phyloP scores from a whole-genome alignment of 108 stramenopile species.

The Cyclostephanos invisitatus region DNA sequence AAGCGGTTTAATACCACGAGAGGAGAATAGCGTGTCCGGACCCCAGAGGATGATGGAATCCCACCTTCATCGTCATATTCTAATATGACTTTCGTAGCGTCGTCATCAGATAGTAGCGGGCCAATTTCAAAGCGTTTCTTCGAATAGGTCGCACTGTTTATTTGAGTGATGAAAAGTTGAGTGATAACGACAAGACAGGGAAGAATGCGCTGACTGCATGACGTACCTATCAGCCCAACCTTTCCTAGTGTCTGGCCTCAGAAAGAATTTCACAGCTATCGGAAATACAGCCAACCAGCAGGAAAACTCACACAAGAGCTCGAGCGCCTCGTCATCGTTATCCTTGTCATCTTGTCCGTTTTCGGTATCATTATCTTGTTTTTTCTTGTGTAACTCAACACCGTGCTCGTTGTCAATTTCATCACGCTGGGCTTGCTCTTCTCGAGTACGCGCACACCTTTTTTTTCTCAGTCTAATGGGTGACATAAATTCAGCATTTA shows the following conservation, averaged over 20 bases:
- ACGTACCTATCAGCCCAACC: conserved; percentile 25
- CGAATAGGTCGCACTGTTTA: conserved; percentile 1
- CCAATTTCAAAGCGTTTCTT: conserved; percentile 38
- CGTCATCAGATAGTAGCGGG: conserved; percentile 35
- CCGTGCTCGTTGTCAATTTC: neutral
- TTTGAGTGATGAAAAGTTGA: neutral
- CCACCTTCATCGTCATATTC: conserved; percentile 34
- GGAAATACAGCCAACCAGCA: conserved; percentile 46
- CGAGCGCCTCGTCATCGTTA: conserved; percentile 6
- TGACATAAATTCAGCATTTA: conserved; percentile 25
- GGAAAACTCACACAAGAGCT: conserved; percentile 36
- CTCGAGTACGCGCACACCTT: neutral
- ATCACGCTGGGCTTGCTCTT: conserved; percentile 2
- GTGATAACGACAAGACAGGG: neutral
- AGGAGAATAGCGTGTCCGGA: conserved; percentile 37
- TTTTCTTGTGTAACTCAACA: neutral
- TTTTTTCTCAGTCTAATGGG: conserved; percentile 31
- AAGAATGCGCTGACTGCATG: neutral
- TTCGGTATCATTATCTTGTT: neutral
- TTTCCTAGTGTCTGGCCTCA: conserved; percentile 22
- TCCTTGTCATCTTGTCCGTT: conserved; percentile 1
- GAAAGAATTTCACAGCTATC: conserved; percentile 38
- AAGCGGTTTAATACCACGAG: conserved; percentile 41
- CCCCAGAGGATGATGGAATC: conserved; percentile 13
- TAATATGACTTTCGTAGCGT: conserved; percentile 26